Base-by-base conservation (phyloP, 768 basidiomycete genomes). In the Epithele typhae region DNA sequence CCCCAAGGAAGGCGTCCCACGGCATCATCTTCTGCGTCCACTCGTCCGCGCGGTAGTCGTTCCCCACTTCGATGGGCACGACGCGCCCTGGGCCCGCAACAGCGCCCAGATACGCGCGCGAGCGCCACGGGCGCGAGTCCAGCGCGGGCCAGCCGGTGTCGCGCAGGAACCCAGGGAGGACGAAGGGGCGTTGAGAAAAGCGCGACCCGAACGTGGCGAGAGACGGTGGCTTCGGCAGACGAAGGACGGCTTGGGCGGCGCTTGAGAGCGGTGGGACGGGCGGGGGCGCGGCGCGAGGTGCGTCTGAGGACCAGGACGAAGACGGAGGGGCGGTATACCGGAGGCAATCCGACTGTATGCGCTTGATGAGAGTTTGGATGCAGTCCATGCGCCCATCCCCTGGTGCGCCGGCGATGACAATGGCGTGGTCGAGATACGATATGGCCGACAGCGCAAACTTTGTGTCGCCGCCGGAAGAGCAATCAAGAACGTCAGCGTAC, bases 131-230 rank as follows among this genome's bases (percentile, higher is more conserved):
- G 45, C 77, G 80, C 25, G 76, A 68, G 9, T 68, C 71, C 51
- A 90, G 54, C 1, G 95, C 95, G 5, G 91, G 87, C 93, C 93
- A 98, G n/a, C n/a, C n/a, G n/a, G n/a, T n/a, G 40, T 80, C 67
- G 19, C 45, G 48, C 8, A 81, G 78, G 65, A 76, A 84, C 2
- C 72, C 72, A 11, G 75, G 74, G 19, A 97, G 50, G 34, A 95
- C 75, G 66, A 98, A 96, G 0, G 96, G 94, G 1, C 54, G 47
- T 9, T 60, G 59, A 37, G 68, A 69, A 37, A 70, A 62, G 18
- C 57, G 46, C 2, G 55, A 45, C 9, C 56, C 19, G 57, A 89
- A 88, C 3, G 71, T 53, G 12, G 70, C 53, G 45, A 89, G 61
- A 11, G 83, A 83, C 2, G 88, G 87, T 2, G 79, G 70, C 2